Evolutionary conservation across 2,329 filamentous ascomycete genomes (phyloP), one percentile per base, ranked within the genome.

Genomic region (Xylaria sp.): DNA sequence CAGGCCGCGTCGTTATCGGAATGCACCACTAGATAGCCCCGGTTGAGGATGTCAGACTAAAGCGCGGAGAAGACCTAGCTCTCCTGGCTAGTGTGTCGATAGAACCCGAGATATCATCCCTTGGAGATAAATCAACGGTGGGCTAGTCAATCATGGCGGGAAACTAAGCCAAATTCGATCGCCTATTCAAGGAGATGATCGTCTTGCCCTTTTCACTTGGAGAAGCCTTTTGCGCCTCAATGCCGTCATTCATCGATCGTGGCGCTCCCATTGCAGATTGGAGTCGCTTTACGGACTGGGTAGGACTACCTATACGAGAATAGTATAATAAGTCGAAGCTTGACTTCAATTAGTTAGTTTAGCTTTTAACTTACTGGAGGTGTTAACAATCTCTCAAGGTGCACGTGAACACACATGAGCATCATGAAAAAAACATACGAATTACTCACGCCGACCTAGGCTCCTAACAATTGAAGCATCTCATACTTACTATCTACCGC

Each of bases 1-100:
- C 24, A 27, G 12, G 34, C 14, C 36, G 24, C 34, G 32, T 54
- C 59, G 21, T 56, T 63, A 54, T 62, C 59, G 34, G 39, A 50
- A 62, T 62, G 11, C 24, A 30, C 48, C 48, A 47, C 17, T 47
- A 47, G 42, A 47, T 47, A 47, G 17, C 42, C 17, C 19, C 48
- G 48, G 19, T 30, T 51, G 48, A 51, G 14, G 48, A 51, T 30
- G 21, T 19, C 21, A 21, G 4, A 11, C 48, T 30, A 50, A 19
- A n/a, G 47, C 19, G 17, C 48, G 48, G 48, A 50, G 19, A 50
- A n/a, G 2, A 12, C 47, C 21, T 48, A 34, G n/a, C 14, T 12
- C 19, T 21, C 51, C 11, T 34, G 21, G 39, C n/a, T 48, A 32
- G 51, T 63, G 61, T 32, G 42, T 56, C 53, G 4, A 64, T 64